These are phyloP conservation scores for Blastocystis sp. DNA, from an alignment of 352 stramenopile genomes.

Conservation along the genomic window DNA sequence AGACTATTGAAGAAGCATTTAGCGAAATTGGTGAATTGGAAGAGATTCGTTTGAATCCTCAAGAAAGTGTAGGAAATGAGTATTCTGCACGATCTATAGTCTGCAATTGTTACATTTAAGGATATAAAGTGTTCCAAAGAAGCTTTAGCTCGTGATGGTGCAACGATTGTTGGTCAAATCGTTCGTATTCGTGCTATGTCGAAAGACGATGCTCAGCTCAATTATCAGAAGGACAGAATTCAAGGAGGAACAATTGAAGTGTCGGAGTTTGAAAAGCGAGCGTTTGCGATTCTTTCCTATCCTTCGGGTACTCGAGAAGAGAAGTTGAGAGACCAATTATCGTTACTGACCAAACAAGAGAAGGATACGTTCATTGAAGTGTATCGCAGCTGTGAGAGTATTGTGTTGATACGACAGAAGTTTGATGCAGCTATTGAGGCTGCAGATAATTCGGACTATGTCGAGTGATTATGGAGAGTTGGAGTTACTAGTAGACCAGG, in stretches of 20 bases:
- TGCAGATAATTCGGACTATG: slow-evolving; percentile 15
- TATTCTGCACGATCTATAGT: neutral
- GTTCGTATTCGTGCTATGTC: slow-evolving; percentile 22
- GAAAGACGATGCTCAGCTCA: neutral
- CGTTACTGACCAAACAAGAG: neutral
- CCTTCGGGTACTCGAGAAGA: neutral
- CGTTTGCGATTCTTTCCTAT: slow-evolving; percentile 11
- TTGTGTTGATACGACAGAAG: neutral
- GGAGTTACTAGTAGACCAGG: neutral
- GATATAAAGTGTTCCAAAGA: neutral
- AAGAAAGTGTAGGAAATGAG: neutral
- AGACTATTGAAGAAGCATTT: slow-evolving; percentile 43
- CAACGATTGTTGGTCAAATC: neutral
- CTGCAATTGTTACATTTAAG: slow-evolving; percentile 55
- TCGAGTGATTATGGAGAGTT: neutral
- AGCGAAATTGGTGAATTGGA: slow-evolving; percentile 42
- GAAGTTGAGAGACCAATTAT: neutral
- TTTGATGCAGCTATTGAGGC: slow-evolving; percentile 30
- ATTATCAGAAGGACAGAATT: neutral
- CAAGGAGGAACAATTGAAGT: neutral
- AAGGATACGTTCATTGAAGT: slow-evolving; percentile 5
- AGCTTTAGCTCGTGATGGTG: slow-evolving; percentile 24
- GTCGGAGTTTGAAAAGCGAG: neutral
- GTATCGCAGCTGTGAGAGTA: neutral
- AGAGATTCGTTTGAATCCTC: slow-evolving; percentile 1